Percentiles rank a stretch among this genome's conserved stretches.
These are phyloP conservation scores for Neurospora africana DNA, from an alignment of 495 filamentous ascomycete genomes.

Conservation along the genomic window DNA sequence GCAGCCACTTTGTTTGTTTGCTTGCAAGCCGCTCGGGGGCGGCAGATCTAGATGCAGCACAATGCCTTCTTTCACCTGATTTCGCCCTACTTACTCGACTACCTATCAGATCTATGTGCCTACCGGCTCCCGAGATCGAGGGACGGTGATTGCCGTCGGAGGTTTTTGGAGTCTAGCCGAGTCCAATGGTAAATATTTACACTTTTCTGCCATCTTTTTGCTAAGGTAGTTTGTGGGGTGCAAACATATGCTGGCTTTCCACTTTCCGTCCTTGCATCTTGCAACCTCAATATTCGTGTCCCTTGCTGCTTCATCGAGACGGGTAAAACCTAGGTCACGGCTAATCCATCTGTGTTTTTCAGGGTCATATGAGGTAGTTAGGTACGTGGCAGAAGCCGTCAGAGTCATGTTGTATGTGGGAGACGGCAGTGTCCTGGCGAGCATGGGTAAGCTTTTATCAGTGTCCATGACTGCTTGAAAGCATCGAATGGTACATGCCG, in stretches of 20 bases:
- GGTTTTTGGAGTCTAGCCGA: background rate
- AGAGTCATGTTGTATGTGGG: background rate
- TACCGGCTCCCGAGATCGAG: background rate
- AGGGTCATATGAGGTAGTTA: background rate
- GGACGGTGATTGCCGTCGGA: background rate
- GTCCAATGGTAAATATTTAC: background rate
- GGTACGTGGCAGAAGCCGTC: background rate
- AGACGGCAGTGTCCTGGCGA: background rate
- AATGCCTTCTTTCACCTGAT: background rate
- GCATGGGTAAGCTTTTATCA: background rate
- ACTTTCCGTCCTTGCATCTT: background rate
- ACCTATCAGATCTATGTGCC: background rate
- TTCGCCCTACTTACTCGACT: background rate
- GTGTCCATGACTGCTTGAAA: background rate
- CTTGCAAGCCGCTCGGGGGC: background rate
- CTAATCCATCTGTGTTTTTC: background rate
- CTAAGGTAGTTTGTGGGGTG: background rate
- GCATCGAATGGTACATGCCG: background rate
- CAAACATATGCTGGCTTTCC: background rate
- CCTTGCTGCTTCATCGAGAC: background rate
- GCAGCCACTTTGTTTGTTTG: background rate
- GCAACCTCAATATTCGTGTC: background rate
- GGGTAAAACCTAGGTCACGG: no score
- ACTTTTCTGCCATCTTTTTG: background rate
- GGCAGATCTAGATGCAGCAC: background rate